Evolutionary conservation across 2,329 filamentous ascomycete species (phyloP).

Genomic region (Pseudogymnoascus sp.): DNA sequence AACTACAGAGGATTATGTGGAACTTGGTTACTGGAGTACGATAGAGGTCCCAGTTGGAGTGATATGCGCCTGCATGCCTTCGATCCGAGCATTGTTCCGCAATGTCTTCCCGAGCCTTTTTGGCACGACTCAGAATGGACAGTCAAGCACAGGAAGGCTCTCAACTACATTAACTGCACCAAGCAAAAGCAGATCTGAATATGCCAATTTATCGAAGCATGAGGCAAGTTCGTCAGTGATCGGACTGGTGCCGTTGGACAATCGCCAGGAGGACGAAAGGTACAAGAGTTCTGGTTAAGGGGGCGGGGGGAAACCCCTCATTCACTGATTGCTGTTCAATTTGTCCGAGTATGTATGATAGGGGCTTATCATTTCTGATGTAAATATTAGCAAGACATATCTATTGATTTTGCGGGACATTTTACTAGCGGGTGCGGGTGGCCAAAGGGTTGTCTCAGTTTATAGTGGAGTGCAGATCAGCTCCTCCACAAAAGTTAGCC

Average conservation of each 20-base stretch:
- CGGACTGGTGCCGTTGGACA: not conserved
- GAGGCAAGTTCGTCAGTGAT: not conserved
- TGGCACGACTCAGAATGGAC: constrained; percentile 10
- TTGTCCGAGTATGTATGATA: constrained; percentile 1
- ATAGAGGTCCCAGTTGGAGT: constrained; percentile 22
- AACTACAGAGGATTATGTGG: constrained; percentile 16
- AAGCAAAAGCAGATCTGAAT: not conserved
- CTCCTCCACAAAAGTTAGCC: not conserved
- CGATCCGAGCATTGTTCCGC: constrained; percentile 17
- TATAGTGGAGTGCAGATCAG: not conserved
- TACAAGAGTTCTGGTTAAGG: not conserved
- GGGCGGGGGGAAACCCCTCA: not conserved
- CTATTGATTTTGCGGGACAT: not conserved
- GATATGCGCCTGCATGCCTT: constrained; percentile 23
- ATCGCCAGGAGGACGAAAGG: not conserved
- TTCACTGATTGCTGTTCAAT: not conserved
- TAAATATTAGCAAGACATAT: constrained; percentile 1
- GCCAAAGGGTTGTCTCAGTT: not conserved
- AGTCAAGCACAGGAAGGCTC: not conserved
- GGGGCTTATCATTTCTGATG: constrained; percentile 2
- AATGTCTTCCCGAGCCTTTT: constrained; percentile 17
- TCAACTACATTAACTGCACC: not conserved
- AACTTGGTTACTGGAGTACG: constrained; percentile 16
- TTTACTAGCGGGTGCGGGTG: not conserved
- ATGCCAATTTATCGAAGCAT: not conserved